Evolutionary conservation across 768 basidiomycete genomes (phyloP), one percentile per base, ranked within the genome.

Genomic region (Mycena vulgaris): DNA sequence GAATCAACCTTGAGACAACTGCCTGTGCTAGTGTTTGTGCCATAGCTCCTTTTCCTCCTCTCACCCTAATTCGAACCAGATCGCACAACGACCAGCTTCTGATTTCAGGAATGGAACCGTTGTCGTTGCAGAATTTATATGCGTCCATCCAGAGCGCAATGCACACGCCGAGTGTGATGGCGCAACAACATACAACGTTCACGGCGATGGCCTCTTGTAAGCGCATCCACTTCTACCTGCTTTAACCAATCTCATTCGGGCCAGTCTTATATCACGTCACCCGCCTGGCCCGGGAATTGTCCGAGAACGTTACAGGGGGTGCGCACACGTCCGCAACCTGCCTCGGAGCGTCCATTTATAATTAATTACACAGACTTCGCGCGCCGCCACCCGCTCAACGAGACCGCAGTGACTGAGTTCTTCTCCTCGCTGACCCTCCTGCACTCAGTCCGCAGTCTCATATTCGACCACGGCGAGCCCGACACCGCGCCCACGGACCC

Each of bases 31-130:
- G 33, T 68, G 66, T 68, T 53, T 27, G 66, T 55, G 6, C 16
- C 19, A 5, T 11, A 1, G 19, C 14, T 28, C 2, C 14, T 10
- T 25, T 8, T 5, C n/a, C 9, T 47, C 7, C 21, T 35, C 9
- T 5, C 14, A 17, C 11, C 17, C 30, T 45, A 6, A 25, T 58
- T 5, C 4, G 25, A 23, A 28, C 17, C 11, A 68, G 67, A 47
- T 62, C 67, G 13, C 53, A 62, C 55, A 27, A 68, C 47, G 67
- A 68, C 28, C 67, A 68, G 23, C 67, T 68, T 40, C 25, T 68
- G 19, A 57, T 68, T 3, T 40, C 47, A n/a, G 58, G 51, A 16
- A 21, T 19, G 2, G 45, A 47, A 7, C 60, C 53, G 45, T 10
- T 49, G 45, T 27, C 59, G n/a, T 37, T 68, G 51, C 42, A 62